phyloP scores from a whole-genome alignment of 345 rosid genomes.

The Eucalyptus sideroxylon region DNA sequence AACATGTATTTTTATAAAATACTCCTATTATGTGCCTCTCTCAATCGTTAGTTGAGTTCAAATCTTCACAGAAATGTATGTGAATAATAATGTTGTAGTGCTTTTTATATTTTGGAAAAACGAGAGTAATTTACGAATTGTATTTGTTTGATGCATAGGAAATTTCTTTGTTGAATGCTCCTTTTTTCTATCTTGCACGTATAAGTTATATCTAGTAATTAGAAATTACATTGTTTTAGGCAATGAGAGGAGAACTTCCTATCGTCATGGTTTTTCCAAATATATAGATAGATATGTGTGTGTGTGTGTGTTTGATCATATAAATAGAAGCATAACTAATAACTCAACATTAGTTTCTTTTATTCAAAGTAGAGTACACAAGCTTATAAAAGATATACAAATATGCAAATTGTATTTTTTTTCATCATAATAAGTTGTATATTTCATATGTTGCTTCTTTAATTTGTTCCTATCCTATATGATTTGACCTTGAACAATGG shows the following conservation, averaged over 20 bases:
- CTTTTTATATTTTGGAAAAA: not conserved
- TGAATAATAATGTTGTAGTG: not conserved
- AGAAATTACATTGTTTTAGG: not conserved
- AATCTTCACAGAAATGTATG: not conserved
- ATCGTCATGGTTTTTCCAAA: not conserved
- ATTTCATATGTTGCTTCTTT: not conserved
- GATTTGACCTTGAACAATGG: not conserved
- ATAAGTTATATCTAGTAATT: not conserved
- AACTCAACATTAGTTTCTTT: not conserved
- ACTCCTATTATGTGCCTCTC: not conserved
- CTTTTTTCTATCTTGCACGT: not conserved
- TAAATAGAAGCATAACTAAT: not conserved
- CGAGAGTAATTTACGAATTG: not conserved
- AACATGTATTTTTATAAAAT: not conserved
- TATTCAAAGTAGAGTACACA: not conserved
- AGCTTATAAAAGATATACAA: not conserved
- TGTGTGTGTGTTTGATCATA: not conserved
- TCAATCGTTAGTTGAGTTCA: not conserved
- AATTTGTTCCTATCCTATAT: not conserved
- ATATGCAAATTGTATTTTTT: not conserved
- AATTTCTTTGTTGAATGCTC: not conserved
- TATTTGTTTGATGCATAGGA: not conserved
- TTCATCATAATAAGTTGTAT: too few relatives aligned
- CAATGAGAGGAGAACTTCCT: not conserved
- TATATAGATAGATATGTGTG: not conserved